Conservation (phyloP, 2,329 filamentous ascomycete genomes). For the Biscogniauxia sp. region DNA sequence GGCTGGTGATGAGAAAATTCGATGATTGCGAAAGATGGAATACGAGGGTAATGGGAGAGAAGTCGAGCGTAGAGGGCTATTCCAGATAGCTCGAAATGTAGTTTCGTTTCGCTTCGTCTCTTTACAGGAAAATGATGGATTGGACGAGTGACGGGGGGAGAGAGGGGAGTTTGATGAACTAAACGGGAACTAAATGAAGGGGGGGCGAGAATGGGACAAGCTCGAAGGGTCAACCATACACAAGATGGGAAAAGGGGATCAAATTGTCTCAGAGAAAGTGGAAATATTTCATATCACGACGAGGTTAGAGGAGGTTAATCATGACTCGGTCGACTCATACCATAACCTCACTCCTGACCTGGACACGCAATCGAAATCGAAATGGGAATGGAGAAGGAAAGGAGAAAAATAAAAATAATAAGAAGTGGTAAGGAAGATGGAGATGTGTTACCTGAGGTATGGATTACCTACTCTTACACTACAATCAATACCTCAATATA, state of each 20-base stretch:
- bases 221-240: neutral
- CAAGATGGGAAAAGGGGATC: neutral
- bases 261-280: neutral
- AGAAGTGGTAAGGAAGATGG: too few species aligned
- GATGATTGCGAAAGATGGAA: too few species aligned
- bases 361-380: neutral
- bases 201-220: neutral
- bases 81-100: neutral
- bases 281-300: neutral
- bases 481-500: neutral
- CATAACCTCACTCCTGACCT: neutral
- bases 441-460: too few species aligned
- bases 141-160: neutral
- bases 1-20: neutral
- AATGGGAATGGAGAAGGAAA: neutral
- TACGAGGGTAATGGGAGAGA: too few species aligned
- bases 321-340: neutral
- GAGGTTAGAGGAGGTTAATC: neutral
- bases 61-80: neutral
- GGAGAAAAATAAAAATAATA: too few species aligned
- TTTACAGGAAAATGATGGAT: neutral
- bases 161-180: too few species aligned
- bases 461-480: neutral
- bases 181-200: neutral
- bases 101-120: neutral